These are phyloP conservation scores for Penicillium sp. DNA, from an alignment of 2,329 filamentous ascomycete genomes.

Conservation along the genomic window DNA sequence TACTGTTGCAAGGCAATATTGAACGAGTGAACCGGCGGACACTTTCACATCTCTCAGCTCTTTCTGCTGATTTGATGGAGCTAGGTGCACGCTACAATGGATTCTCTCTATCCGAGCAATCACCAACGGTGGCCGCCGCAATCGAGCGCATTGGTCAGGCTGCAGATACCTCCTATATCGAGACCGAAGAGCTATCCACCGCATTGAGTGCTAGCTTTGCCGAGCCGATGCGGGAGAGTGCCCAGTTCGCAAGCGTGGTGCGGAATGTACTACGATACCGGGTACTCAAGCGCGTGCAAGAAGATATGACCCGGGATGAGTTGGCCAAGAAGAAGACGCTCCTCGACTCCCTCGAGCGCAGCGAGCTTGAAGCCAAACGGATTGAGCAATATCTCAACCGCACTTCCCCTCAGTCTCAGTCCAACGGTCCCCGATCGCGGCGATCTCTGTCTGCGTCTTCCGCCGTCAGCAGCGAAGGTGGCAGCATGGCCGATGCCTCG, in stretches of 20 bases:
- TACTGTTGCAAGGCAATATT: constrained; percentile 86
- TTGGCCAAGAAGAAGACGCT: constrained; percentile 81
- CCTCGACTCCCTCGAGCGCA: constrained; percentile 87
- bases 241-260: constrained; percentile 95
- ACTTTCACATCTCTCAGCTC: constrained; percentile 77
- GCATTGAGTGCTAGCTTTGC: constrained; percentile 92
- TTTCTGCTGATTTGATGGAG: constrained; percentile 87
- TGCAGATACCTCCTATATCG: constrained; percentile 93
- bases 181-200: constrained; percentile 85
- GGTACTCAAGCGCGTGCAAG: constrained; percentile 90
- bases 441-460: constrained; percentile 67
- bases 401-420: constrained; percentile 57
- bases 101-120: constrained; percentile 92
- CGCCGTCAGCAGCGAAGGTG: constrained; percentile 52
- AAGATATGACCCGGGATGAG: constrained; percentile 96
- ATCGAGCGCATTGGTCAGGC: constrained; percentile 95
- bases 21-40: constrained; percentile 95
- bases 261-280: constrained; percentile 85
- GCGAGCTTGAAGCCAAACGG: constrained; percentile 87
- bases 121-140: constrained; percentile 82
- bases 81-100: constrained; percentile 95
- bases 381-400: constrained; percentile 87
- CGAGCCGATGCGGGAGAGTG: constrained; percentile 96
- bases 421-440: constrained; percentile 53
- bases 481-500: constrained; percentile 71